phyloP scores from a whole-genome alignment of 2,329 filamentous ascomycete species.

The Rhynchosporium agropyri region DNA sequence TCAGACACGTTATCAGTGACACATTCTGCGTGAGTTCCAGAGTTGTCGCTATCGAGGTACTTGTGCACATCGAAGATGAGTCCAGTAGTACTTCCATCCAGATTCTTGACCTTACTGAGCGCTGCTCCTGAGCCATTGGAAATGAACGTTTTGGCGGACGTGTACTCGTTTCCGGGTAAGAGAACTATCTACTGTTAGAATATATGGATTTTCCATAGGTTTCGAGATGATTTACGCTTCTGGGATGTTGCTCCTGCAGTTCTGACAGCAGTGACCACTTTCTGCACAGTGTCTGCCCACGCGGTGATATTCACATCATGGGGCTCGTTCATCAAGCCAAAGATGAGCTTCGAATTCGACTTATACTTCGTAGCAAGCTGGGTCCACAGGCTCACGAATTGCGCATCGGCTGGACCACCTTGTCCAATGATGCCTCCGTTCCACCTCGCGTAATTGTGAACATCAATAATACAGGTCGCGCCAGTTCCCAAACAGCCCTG shows the following conservation, averaged over 20 bases:
- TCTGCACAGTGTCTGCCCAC: conserved; percentile 65
- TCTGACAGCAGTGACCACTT: conserved; percentile 65
- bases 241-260: conserved; percentile 63
- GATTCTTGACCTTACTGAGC: conserved; percentile 58
- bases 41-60: conserved; percentile 61
- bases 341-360: conserved; percentile 55
- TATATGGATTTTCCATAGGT: neutral
- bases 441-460: conserved; percentile 55
- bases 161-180: conserved; percentile 64
- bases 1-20: conserved; percentile 53
- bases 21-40: conserved; percentile 55
- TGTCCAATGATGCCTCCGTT: conserved; percentile 65
- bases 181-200: conserved; percentile 49
- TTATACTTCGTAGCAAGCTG: conserved; percentile 62
- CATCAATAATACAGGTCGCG: conserved; percentile 61
- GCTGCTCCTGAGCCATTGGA: conserved; percentile 54
- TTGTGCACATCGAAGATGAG: conserved; percentile 64
- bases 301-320: conserved; percentile 48
- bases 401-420: conserved; percentile 61
- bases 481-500: conserved; percentile 59
- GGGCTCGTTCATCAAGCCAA: conserved; percentile 70
- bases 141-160: conserved; percentile 53
- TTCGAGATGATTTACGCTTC: conserved; percentile 41
- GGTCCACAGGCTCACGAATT: conserved; percentile 60
- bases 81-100: conserved; percentile 57